Evolutionary conservation across 495 filamentous ascomycete genomes (phyloP), one percentile per base, ranked within the genome.

Genomic region (Rostrohypoxylon terebratum): DNA sequence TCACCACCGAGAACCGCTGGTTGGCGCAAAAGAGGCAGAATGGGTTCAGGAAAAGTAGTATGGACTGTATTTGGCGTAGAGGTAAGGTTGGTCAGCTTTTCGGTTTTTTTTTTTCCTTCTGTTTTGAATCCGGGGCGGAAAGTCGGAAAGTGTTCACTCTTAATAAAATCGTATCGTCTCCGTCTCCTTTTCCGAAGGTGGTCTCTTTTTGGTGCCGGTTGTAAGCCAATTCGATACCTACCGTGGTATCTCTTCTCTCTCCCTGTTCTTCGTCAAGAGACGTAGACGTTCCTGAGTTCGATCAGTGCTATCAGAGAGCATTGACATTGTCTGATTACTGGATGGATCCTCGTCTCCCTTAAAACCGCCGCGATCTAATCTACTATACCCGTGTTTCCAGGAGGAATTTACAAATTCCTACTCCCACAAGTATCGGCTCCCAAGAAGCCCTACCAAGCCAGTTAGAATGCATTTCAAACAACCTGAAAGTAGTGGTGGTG

Each of bases 401-500:
- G 72, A 69, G 66, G 66, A 63, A 63, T 69, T 69, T 28, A 13
- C 62, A 18, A 66, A 55, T 69, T 74, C 66, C 66, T 69, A 74
- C 51, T 63, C 57, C 62, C 58, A 63, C 25, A 69, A 66, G 55
- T 61, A 59, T 55, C 20, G 48, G 57, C 71, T 74, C 51, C 62
- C 57, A n/a, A 69, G 31, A 44, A 66, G 71, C 51, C 62, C 66
- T 44, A 74, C 16, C 36, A 31, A 63, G 47, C 6, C 36, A 14
- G 60, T 42, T 47, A 68, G 23, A 25, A 77, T 78, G 75, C 74
- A 71, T 38, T 69, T 72, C 16, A 77, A 66, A 36, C 74, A 75
- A 50, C 6, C 51, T 44, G 72, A 75, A 63, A 71, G 74, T 42
- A 71, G 71, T 40, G 72, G 62, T 53, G 65, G 63, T 21, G 28